These are phyloP conservation scores for Phytophthora meadii DNA, from an alignment of 352 stramenopile species.

Conservation along the genomic window DNA sequence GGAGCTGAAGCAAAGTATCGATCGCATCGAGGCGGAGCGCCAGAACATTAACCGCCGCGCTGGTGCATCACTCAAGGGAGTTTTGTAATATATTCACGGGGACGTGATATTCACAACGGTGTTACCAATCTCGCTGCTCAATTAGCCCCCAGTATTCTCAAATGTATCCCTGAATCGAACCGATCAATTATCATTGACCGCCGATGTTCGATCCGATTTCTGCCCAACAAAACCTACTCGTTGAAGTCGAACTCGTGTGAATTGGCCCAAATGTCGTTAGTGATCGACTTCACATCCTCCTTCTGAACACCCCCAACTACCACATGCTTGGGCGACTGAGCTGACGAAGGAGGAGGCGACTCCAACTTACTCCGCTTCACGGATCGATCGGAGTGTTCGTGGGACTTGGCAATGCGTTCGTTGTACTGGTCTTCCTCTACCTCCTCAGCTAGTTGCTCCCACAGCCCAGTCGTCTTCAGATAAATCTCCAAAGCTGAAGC, in stretches of 20 bases:
- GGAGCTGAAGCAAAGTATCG: slow-evolving; percentile 81
- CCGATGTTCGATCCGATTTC: slow-evolving; percentile 10
- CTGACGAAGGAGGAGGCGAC: slow-evolving; percentile 19
- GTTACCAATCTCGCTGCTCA: slow-evolving; percentile 9
- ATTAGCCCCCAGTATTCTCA: slow-evolving; percentile 20
- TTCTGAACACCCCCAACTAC: slow-evolving; percentile 39
- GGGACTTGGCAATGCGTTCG: slow-evolving; percentile 3
- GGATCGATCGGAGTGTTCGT: slow-evolving; percentile 9
- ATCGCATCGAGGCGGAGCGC: slow-evolving; percentile 79
- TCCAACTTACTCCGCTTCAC: slow-evolving; percentile 41
- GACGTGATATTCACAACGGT: slow-evolving; percentile 8
- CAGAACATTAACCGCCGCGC: slow-evolving; percentile 81
- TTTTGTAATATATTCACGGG: slow-evolving; percentile 61
- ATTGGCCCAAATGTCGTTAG: slow-evolving; percentile 86
- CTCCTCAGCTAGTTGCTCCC: slow-evolving; percentile 58
- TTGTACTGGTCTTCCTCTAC: slow-evolving; percentile 29
- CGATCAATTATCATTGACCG: neutral
- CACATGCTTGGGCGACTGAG: slow-evolving; percentile 39
- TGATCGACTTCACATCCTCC: slow-evolving; percentile 65
- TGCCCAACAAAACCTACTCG: slow-evolving; percentile 24
- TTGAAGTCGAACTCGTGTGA: slow-evolving; percentile 83
- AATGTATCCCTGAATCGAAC: slow-evolving; percentile 37
- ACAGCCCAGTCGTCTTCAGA: slow-evolving; percentile 68
- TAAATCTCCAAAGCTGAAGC: slow-evolving; percentile 67
- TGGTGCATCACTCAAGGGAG: slow-evolving; percentile 80